phyloP scores from a whole-genome alignment of 2,329 filamentous ascomycete genomes.

The Alternaria sp. region DNA sequence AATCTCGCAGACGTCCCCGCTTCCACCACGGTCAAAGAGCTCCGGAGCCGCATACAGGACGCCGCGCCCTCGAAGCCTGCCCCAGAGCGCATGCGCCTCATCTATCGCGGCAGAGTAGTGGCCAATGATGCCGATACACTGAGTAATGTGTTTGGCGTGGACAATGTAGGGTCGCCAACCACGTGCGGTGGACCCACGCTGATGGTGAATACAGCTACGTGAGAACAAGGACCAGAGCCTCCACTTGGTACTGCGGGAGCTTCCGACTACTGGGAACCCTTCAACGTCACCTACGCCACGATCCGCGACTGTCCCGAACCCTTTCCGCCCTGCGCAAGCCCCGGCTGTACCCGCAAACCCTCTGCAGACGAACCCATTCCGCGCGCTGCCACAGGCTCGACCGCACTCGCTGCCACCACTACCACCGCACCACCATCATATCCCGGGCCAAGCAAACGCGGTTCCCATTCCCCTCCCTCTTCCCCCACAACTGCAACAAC shows the following conservation, averaged over 20 bases:
- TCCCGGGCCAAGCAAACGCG: slow-evolving; percentile 16
- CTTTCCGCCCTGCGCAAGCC: slow-evolving; percentile 31
- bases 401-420: slow-evolving; percentile 37
- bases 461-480: slow-evolving; percentile 26
- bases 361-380: slow-evolving; percentile 42
- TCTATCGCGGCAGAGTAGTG: slow-evolving; percentile 63
- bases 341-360: slow-evolving; percentile 22
- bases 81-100: slow-evolving; percentile 59
- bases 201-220: slow-evolving; percentile 38
- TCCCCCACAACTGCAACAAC: slow-evolving; percentile 32
- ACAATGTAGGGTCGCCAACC: slow-evolving; percentile 51
- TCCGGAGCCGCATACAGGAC: slow-evolving; percentile 61
- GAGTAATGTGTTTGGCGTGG: slow-evolving; percentile 57
- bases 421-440: slow-evolving; percentile 24
- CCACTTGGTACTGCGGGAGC: slow-evolving; percentile 48
- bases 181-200: not conserved
- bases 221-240: slow-evolving; percentile 46
- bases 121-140: slow-evolving; percentile 57
- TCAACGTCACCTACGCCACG: slow-evolving; percentile 25
- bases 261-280: slow-evolving; percentile 17
- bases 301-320: slow-evolving; percentile 47
- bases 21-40: slow-evolving; percentile 55
- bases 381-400: slow-evolving; percentile 32
- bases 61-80: slow-evolving; percentile 51
- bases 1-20: slow-evolving; percentile 40